Evolutionary conservation across 768 basidiomycete species (phyloP).

Genomic region (Rubroboletus pulcherrimus): DNA sequence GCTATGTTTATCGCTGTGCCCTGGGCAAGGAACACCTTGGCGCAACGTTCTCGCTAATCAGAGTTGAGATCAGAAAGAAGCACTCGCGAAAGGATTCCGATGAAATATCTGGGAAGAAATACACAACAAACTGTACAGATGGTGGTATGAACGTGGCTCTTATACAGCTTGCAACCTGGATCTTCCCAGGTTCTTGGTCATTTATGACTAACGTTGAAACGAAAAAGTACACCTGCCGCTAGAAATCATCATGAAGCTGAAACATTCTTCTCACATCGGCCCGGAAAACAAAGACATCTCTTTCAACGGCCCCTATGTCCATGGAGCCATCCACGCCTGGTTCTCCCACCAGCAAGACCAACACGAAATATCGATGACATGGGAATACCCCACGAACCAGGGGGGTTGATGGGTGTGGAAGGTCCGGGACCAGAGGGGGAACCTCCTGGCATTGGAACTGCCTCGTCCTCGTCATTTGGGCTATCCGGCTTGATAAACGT

Average conservation of each 20-base stretch:
- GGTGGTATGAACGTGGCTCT: neutral
- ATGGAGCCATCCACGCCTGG: conserved; percentile 22
- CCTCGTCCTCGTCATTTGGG: conserved; percentile 35
- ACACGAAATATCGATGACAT: conserved; percentile 41
- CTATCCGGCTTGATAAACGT: conserved; percentile 26
- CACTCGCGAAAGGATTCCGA: neutral
- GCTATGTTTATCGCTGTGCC: conserved; percentile 4
- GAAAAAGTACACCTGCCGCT: conserved; percentile 3
- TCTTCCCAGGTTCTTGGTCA: conserved; percentile 13
- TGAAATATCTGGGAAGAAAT: neutral
- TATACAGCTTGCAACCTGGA: neutral
- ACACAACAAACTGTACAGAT: neutral
- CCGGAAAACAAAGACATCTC: neutral
- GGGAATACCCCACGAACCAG: conserved; percentile 16
- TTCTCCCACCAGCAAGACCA: conserved; percentile 57
- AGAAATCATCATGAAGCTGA: neutral
- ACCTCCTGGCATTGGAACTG: conserved; percentile 32
- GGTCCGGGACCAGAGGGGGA: conserved; percentile 21
- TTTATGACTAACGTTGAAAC: conserved; percentile 14
- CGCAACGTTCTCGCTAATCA: neutral
- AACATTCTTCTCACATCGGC: conserved; percentile 9
- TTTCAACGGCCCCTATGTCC: conserved; percentile 17
- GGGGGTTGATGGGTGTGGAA: conserved; percentile 12
- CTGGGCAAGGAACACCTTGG: neutral
- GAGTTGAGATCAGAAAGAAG: neutral